Evolutionary conservation across 1,284 basidiomycete genomes (phyloP), one percentile per base, ranked within the genome.

Genomic region (Moesziomyces aphidis): DNA sequence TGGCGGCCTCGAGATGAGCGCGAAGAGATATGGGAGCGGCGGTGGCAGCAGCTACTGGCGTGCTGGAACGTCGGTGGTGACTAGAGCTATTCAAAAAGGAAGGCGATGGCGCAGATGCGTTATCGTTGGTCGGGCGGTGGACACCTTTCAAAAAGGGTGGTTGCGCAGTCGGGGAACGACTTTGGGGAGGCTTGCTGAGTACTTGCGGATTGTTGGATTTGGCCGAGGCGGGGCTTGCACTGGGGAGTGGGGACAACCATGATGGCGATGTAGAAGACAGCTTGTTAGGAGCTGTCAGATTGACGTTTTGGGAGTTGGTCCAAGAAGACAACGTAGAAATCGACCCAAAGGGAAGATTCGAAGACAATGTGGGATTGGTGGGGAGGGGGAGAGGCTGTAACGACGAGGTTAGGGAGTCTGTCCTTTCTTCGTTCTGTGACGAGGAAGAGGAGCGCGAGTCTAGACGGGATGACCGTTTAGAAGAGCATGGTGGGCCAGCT

Each of bases 401-500:
- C 64, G 66, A 44, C 42, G 65, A 60, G 61, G 64, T 67, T 62
- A 58, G 31, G 50, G 61, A 73, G 70, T 76, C 65, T 52, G 52
- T 76, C 64, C 64, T 65, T 73, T 73, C 65, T 67, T 76, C 70
- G 73, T 63, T 56, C 26, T 28, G 26, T 15, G 46, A 74, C 72
- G 72, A 70, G 66, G 55, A 74, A 70, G 54, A 58, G 70, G 46
- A 50, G 23, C 21, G 49, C 44, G 53, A 50, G 50, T 74, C 72
- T 74, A 62, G 62, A 62, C 63, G 62, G 72, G 62, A 50, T 49
- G 55, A 48, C 66, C 72, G 72, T 66, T 74, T 74, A 74, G 72
- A 74, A 74, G 66, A 70, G 53, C 72, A 74, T 74, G 66, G 56
- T 74, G 72, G 72, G 72, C 72, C 72, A 74, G 56, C 72, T 65